Base-by-base conservation (phyloP, 306 rosid genomes). In the Carpinus viminea region DNA sequence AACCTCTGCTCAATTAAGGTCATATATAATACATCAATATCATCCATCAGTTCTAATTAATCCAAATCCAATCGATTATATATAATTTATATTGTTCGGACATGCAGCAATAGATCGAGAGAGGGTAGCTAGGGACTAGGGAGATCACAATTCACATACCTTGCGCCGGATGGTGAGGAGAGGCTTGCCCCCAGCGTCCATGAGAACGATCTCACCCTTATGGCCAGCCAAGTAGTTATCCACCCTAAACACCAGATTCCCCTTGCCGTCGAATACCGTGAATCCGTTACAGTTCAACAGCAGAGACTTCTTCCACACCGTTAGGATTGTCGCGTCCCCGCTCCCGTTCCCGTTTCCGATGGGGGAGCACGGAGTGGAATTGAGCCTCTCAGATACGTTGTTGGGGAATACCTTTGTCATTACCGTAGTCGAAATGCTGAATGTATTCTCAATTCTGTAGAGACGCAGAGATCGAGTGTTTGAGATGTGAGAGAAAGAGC, bases 221-320 rank as follows among this genome's bases (percentile, higher is more conserved):
- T 76, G 82, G 12, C 80, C 78, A 24, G 92, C 86, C 45, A 80
- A 16, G 68, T 93, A 93, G 79, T 86, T 90, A 46, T 93, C 97
- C 1, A 93, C 96, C 38, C 96, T 86, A 3, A 82, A 93, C 5
- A 88, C 87, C 1, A 93, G 75, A 77, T 91, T 87, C 3, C 96
- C 96, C 11, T 70, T 78, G 66, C 55, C 11, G 68, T 89, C 87
- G 11, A 86, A 93, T 59, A 93, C 97, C 9, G 96, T 93, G 76
- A 93, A 93, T n/a, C 97, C 97, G 12, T 70, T 83, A 78, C 97
- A 93, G 77, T 80, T 90, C 31, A 86, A 75, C 70, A 93, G 46
- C 66, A 93, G 82, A 3, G 96, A 93, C 86, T 93, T 93, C 72
- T 87, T 93, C 97, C 97, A 93, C 61, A 93, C 93, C 0, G 97